Evolutionary conservation across 2,329 filamentous ascomycete species (phyloP).

Genomic region (Colletotrichum acutatum): DNA sequence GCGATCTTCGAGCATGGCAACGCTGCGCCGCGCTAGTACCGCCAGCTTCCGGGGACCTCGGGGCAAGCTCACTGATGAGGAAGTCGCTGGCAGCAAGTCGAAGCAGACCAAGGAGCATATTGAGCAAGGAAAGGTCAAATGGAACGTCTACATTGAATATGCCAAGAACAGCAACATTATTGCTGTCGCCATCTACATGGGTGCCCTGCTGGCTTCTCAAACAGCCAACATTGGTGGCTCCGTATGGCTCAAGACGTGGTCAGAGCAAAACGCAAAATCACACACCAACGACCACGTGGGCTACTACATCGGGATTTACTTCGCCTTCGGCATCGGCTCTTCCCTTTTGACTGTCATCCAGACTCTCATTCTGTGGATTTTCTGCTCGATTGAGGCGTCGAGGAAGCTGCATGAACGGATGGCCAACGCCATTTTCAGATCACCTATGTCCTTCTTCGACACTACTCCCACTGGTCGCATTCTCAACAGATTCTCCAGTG

Average conservation of each 20-base stretch:
- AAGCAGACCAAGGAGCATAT: constrained; percentile 88
- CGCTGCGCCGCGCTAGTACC: constrained; percentile 88
- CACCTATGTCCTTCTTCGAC: constrained; percentile 99
- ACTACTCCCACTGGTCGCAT: constrained; percentile 97
- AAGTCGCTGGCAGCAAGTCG: constrained; percentile 79
- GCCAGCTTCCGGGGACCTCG: constrained; percentile 89
- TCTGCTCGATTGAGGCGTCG: constrained; percentile 98
- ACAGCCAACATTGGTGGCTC: constrained; percentile 84
- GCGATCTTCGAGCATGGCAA: constrained; percentile 77
- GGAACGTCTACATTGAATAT: constrained; percentile 94
- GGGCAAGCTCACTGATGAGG: constrained; percentile 87
- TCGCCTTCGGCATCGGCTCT: constrained; percentile 90
- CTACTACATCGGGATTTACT: constrained; percentile 95
- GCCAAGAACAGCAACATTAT: constrained; percentile 92
- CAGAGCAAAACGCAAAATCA: constrained; percentile 77
- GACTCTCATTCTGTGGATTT: constrained; percentile 97
- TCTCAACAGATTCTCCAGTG: constrained; percentile 91
- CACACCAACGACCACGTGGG: constrained; percentile 80
- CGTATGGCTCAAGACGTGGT: constrained; percentile 95
- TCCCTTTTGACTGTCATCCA: constrained; percentile 88
- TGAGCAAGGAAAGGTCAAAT: constrained; percentile 98
- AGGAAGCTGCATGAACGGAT: constrained; percentile 97
- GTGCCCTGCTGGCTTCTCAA: constrained; percentile 83
- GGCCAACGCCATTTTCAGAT: constrained; percentile 96
- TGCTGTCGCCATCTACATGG: constrained; percentile 83